These are phyloP conservation scores for Coprinellus aureogranulatus DNA, from an alignment of 768 basidiomycete genomes.

Conservation along the genomic window DNA sequence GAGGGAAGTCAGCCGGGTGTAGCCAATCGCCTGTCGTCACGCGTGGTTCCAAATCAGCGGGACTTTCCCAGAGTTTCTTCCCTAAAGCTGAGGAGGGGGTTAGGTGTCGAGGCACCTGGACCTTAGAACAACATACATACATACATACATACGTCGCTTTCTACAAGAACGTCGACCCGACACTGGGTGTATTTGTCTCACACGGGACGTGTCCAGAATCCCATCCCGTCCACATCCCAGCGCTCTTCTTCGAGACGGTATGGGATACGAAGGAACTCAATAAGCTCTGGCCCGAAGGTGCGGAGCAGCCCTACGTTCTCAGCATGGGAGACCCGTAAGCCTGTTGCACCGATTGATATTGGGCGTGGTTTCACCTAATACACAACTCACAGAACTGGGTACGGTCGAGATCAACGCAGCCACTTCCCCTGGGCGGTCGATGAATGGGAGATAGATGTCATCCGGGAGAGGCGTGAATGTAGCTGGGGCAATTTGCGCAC, in stretches of 20 bases:
- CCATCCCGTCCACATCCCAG: background rate
- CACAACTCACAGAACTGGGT: background rate
- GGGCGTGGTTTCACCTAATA: background rate
- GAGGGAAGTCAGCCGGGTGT: too few relatives aligned
- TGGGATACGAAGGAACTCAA: conserved; percentile 1
- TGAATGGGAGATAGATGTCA: conserved; percentile 80
- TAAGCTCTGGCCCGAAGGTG: background rate
- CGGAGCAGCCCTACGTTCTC: background rate
- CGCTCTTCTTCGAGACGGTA: background rate
- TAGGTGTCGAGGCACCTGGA: too few relatives aligned
- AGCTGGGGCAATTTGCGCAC: conserved; percentile 37
- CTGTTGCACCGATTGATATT: too few relatives aligned
- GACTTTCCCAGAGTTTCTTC: too few relatives aligned
- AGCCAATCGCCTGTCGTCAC: too few relatives aligned
- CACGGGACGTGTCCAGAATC: background rate
- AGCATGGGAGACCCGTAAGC: conserved; percentile 4
- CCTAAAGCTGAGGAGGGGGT: too few relatives aligned
- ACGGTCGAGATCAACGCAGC: conserved; percentile 54
- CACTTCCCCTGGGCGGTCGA: conserved; percentile 80
- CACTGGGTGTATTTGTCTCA: background rate
- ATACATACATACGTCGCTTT: too few relatives aligned
- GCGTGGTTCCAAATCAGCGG: too few relatives aligned
- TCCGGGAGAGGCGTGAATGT: conserved; percentile 75
- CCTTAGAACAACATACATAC: too few relatives aligned
- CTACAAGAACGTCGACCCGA: background rate